Percentiles rank a stretch among this genome's conserved stretches.
Conservation (phyloP, 1,139 yeast species). For the Scheffersomyces titani region DNA sequence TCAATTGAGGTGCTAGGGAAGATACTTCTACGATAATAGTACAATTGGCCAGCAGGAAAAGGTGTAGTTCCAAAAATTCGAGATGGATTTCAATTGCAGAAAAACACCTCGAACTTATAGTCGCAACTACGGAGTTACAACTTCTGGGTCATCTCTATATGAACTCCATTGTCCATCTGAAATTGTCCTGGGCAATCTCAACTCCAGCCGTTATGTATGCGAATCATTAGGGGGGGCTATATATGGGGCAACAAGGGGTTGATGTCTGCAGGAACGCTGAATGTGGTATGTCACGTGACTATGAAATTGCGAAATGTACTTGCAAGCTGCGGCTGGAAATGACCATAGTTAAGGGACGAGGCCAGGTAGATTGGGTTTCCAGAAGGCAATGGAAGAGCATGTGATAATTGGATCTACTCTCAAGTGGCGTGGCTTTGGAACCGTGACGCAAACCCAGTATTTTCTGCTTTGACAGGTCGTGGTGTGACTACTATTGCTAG, state of each 20-base stretch:
- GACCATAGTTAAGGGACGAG: background rate
- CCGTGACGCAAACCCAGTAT: no score
- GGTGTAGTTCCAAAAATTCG: background rate
- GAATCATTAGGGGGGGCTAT: no score
- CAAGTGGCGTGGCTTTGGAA: no score
- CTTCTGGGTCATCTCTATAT: background rate
- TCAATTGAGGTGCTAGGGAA: background rate
- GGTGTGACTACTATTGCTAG: background rate
- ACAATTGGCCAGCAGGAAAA: background rate
- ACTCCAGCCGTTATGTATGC: no score
- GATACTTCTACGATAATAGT: background rate
- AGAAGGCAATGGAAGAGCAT: background rate
- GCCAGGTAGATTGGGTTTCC: background rate
- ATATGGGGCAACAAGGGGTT: no score
- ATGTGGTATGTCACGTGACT: background rate
- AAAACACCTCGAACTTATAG: background rate
- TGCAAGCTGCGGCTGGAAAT: background rate
- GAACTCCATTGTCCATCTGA: background rate
- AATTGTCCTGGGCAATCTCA: no score
- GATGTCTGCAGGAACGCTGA: no score
- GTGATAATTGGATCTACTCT: background rate
- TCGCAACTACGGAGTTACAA: background rate
- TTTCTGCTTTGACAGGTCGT: background rate
- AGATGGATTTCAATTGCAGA: background rate
- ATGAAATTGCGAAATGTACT: background rate